Evolutionary conservation across 768 basidiomycete genomes (phyloP), one percentile per base, ranked within the genome.

Genomic region (Sporobolomyces pararoseus): DNA sequence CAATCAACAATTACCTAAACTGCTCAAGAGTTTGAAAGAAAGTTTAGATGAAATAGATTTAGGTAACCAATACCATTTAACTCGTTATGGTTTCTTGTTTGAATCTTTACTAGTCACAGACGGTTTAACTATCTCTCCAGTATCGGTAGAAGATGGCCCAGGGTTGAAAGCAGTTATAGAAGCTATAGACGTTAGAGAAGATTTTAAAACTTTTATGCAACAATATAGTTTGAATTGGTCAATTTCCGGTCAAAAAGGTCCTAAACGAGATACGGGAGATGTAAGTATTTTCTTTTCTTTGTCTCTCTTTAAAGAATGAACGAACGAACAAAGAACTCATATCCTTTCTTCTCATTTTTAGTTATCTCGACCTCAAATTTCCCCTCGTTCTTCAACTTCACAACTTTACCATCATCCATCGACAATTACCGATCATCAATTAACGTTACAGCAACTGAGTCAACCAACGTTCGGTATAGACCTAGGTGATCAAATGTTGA

Each of bases 191-290:
- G 93, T 93, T 76, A 86, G 93, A 46, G 84, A 87, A 42, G 96
- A 99, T 80, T 98, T 99, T 82, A 95, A 89, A 81, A 86, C 84
- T 12, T 99, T 88, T 78, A 97, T 99, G 94, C 91, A 96, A 78
- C 92, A 96, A 78, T 99, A 95, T 78, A 88, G 90, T 0, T 91
- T 94, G 77, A 91, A 91, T 34, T 89, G 89, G 69, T 89, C 88
- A 27, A 63, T 72, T 35, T 62, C 53, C 6, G 72, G 79, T 7
- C 76, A 78, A 19, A 83, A 86, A 46, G 91, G 89, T n/a, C 91
- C 90, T 34, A 84, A 89, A 69, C 83, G 93, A 70, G 91, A 96
- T 75, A 94, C 91, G 4, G 91, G 92, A 12, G 23, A 13, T 23
- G 13, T 17, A 10, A 17, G 39, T 42, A 42, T 42, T 17, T 9